Conservation (phyloP, 2,329 filamentous ascomycete genomes). For the Pseudocercospora crystallina region DNA sequence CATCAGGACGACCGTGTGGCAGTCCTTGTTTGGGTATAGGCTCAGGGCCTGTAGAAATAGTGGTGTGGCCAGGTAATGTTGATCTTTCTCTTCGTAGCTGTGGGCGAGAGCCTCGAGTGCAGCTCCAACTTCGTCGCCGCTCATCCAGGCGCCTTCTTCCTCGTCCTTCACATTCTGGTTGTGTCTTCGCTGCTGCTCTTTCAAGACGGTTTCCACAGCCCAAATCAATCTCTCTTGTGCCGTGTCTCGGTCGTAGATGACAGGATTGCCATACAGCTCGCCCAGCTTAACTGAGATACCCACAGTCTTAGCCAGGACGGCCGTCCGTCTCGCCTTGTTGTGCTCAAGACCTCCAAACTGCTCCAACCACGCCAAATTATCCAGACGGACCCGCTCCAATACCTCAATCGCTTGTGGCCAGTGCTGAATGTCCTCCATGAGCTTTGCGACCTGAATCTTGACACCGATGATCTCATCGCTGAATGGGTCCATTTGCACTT, state of each 20-base stretch:
- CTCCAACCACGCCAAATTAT: constrained; percentile 59
- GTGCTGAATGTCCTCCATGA: constrained; percentile 75
- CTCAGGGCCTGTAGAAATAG: constrained; percentile 82
- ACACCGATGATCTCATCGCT: constrained; percentile 89
- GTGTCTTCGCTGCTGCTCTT: constrained; percentile 69
- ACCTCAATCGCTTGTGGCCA: constrained; percentile 71
- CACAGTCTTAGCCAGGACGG: constrained; percentile 71
- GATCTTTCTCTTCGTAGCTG: constrained; percentile 70
- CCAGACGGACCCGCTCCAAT: constrained; percentile 70
- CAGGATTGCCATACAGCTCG: constrained; percentile 74
- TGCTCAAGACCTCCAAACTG: constrained; percentile 44
- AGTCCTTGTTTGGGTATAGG: constrained; percentile 62
- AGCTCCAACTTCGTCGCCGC: constrained; percentile 68
- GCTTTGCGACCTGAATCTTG: constrained; percentile 74
- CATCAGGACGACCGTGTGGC: constrained; percentile 82
- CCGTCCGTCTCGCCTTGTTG: constrained; percentile 56
- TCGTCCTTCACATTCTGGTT: constrained; percentile 52
- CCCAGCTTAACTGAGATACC: constrained; percentile 80
- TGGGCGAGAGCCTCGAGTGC: constrained; percentile 75
- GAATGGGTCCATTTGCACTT: constrained; percentile 79
- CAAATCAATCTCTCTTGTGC: constrained; percentile 76
- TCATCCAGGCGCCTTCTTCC: constrained; percentile 71
- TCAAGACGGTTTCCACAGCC: constrained; percentile 76
- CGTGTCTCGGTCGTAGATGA: constrained; percentile 70
- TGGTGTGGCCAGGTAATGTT: constrained; percentile 79